Evolutionary conservation across 2,329 filamentous ascomycete species (phyloP).

Genomic region (Hirsutella minnesotensis): DNA sequence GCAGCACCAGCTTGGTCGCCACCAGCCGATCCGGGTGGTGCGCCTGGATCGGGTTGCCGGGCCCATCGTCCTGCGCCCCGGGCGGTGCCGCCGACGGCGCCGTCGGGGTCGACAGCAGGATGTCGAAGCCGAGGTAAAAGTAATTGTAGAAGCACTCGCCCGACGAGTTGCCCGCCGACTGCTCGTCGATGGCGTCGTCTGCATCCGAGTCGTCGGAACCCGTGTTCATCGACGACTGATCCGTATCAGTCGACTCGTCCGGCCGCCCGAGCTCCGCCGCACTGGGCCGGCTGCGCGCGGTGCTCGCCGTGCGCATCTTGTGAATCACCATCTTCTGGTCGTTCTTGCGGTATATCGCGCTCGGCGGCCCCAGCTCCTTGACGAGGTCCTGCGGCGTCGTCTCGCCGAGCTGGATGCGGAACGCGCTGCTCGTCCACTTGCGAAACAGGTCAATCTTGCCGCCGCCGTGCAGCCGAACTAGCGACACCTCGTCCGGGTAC

Average conservation of each 20-base stretch:
- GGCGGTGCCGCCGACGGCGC: slow-evolving; percentile 50
- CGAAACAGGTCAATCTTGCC: slow-evolving; percentile 69
- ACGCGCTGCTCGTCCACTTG: slow-evolving; percentile 51
- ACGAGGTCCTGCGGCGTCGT: slow-evolving; percentile 89
- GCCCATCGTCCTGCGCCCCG: slow-evolving; percentile 12
- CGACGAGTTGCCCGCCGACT: slow-evolving; percentile 39
- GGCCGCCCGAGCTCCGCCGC: slow-evolving; percentile 28
- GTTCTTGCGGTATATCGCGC: slow-evolving; percentile 86
- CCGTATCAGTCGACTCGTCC: slow-evolving; percentile 57
- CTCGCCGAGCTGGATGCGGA: slow-evolving; percentile 67
- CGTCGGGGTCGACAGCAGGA: slow-evolving; percentile 72
- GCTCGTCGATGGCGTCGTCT: slow-evolving; percentile 46
- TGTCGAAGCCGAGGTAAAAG: slow-evolving; percentile 88
- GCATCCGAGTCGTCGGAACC: slow-evolving; percentile 55
- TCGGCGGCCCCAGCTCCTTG: slow-evolving; percentile 81
- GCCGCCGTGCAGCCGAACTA: slow-evolving; percentile 65
- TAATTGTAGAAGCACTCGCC: slow-evolving; percentile 94
- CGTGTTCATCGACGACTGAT: slow-evolving; percentile 63
- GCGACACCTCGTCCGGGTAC: slow-evolving; percentile 79
- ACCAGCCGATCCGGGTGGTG: slow-evolving; percentile 55
- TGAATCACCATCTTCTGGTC: slow-evolving; percentile 85
- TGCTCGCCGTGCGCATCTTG: slow-evolving; percentile 44
- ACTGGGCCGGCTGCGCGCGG: slow-evolving; percentile 34
- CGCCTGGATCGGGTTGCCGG: slow-evolving; percentile 23
- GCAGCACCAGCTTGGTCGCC: slow-evolving; percentile 83